Evolutionary conservation across 331 rosid species (phyloP).

Genomic region (Stylosanthes scabra): DNA sequence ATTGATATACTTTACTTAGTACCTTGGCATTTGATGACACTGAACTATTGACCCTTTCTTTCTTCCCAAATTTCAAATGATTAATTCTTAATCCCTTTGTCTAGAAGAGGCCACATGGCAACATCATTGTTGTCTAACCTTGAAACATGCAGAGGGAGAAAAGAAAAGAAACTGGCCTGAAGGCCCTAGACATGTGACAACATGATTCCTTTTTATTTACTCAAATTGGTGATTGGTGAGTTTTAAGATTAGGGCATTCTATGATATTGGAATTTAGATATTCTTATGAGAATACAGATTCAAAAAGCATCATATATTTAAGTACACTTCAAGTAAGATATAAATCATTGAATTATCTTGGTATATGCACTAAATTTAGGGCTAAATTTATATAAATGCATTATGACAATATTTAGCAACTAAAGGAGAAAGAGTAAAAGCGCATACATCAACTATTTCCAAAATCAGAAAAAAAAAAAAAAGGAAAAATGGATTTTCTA

Average conservation of each 20-base stretch:
- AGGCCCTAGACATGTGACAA: neutral
- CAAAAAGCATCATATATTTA: no score
- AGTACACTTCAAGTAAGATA: no score
- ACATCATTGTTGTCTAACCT: slow-evolving; percentile 20
- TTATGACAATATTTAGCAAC: no score
- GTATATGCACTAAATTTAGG: no score
- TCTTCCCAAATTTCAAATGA: slow-evolving; percentile 8
- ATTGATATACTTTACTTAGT: slow-evolving; percentile 10
- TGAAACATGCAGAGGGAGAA: slow-evolving; percentile 12
- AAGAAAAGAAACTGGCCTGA: neutral
- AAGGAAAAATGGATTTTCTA: neutral
- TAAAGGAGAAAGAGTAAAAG: no score
- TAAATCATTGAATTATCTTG: no score
- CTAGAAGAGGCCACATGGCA: slow-evolving; percentile 7
- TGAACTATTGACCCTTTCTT: neutral
- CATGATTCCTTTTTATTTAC: neutral
- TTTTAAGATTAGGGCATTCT: no score
- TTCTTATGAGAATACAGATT: no score
- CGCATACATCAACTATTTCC: neutral
- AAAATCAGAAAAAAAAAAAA: neutral
- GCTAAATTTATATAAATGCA: no score
- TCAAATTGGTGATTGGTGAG: no score
- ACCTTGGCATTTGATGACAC: slow-evolving; percentile 7
- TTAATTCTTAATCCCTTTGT: slow-evolving; percentile 11
- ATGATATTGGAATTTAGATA: no score